Conservation (phyloP, 345 rosid genomes). For the Hibiscus mutabilis region DNA sequence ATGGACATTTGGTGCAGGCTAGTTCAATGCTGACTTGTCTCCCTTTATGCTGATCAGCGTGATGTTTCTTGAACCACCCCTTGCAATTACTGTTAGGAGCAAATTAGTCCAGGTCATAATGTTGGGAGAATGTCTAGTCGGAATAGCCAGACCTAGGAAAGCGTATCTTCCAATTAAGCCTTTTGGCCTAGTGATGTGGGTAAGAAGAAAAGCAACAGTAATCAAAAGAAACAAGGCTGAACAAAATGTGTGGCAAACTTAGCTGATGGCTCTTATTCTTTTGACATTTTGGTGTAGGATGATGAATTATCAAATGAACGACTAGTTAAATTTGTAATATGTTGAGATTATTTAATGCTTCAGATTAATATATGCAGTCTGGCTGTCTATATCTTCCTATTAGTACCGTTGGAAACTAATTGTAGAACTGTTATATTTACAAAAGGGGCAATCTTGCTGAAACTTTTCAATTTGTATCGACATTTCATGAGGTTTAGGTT, state of each 20-base stretch:
- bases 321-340: neutral
- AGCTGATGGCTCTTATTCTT: neutral
- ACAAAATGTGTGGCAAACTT: neutral
- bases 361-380: neutral
- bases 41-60: neutral
- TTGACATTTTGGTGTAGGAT: neutral
- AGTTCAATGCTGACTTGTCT: neutral
- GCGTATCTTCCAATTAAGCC: neutral
- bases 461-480: neutral
- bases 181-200: neutral
- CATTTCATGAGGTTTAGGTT: neutral
- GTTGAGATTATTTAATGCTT: neutral
- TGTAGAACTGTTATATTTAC: neutral
- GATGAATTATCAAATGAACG: neutral
- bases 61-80: neutral
- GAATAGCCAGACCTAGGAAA: neutral
- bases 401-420: neutral
- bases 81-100: neutral
- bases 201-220: too few relatives aligned
- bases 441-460: neutral
- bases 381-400: neutral
- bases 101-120: neutral
- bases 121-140: neutral
- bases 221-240: too few relatives aligned
- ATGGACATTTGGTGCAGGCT: neutral